Base-by-base conservation (phyloP, 1,284 basidiomycete species). In the Xanthoconium separans region DNA sequence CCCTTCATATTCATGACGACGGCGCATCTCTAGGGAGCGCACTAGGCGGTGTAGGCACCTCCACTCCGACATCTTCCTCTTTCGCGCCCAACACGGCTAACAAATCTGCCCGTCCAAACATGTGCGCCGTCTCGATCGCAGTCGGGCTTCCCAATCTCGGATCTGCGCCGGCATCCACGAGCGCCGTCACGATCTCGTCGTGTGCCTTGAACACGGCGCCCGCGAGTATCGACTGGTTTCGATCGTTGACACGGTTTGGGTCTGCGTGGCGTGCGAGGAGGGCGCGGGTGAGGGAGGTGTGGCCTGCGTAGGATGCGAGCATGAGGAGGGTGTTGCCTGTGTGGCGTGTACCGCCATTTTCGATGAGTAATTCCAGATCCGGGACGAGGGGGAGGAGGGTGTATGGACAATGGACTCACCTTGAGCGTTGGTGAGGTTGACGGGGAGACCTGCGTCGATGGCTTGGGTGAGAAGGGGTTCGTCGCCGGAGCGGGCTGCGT, bases 221-320 rank as follows among this genome's bases (percentile, higher is more conserved):
- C 2, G 91, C 87, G 9, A 94, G 70, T 30, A 89, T 85, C n/a
- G 86, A 86, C 65, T 94, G 92, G 0, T 83, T 84, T 5, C 81
- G 77, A 58, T 89, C 89, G 68, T 95, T 95, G 36, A 85, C 65
- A 20, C 83, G 77, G 64, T 93, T 85, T 0, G 83, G 79, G 66
- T 92, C 87, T 37, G 82, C 88, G 1, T 82, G 81, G 29, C 78
- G 75, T 7, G 67, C 59, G 39, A 91, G 66, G 24, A 92, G 76
- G 9, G 74, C 74, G 40, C 71, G 70, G 1, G 84, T 77, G 18
- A 89, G 80, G 2, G 77, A 73, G 1, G 73, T 65, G 59, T 92
- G 89, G 1, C 91, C 90, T 41, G 86, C 83, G 68, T 94, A 94
- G 4, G 89, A 80, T 3, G 89, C 85, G 40, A 93, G 81, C 90